Base-by-base conservation (phyloP, 306 rosid genomes). In the Acacia crassicarpa region DNA sequence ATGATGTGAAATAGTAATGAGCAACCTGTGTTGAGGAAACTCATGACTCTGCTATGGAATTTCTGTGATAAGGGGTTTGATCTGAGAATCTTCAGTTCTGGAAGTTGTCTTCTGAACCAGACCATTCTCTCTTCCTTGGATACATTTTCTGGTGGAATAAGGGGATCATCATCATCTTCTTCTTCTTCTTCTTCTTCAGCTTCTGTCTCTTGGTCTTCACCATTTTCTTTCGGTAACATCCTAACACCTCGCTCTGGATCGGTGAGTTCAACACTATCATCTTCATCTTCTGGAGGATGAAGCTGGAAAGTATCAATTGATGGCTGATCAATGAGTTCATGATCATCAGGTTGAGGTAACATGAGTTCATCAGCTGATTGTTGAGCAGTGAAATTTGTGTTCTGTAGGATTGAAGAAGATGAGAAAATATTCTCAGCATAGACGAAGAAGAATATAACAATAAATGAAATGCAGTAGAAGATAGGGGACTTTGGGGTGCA, bases 1-100 rank as follows among this genome's bases (percentile, higher is more conserved):
- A 84, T 88, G 82, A 89, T 88, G 81, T 86, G 84, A 81, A 91
- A 90, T 38, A 80, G 85, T 43, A 65, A 56, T 14, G 87, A 85
- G 77, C 92, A 91, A 2, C 76, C 79, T 2, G n/a, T 38, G 69
- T 43, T 63, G 54, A 87, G 76, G 48, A 89, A 84, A 62, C 82
- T 78, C 75, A 81, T 12, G 72, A 89, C 86, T 54, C 91, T 80
- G 17, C 73, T 13, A 25, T 71, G 75, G 25, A 71, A 71, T 6
- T 45, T 19, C 22, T 44, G 56, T 23, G 75, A 71, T 25, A 71
- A 71, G 3, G 5, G 14, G 75, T 17, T 45, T 71, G 75, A 13
- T 5, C 15, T 17, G 4, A 71, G 54, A n/a, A 44, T 71, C 58
- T 45, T 9, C 32, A 71, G 75, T 14, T 44, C 58, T 45, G 75